Conservation (phyloP, 495 filamentous ascomycete species). For the Aspergillus cavernicola region DNA sequence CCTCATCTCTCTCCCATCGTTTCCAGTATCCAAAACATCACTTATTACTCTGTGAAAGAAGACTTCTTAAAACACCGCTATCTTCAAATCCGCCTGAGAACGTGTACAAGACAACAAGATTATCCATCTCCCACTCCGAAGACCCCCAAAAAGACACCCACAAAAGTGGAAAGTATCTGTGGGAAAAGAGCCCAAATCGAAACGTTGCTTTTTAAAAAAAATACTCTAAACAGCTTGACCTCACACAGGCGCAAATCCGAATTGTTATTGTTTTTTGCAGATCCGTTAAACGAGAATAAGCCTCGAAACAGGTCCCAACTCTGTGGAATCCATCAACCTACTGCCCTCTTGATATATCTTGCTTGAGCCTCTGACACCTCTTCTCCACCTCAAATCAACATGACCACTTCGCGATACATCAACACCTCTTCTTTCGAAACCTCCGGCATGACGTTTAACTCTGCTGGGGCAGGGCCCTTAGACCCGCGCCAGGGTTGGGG, state of each 20-base stretch:
- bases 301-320: not conserved
- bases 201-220: conserved; percentile 8
- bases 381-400: not conserved
- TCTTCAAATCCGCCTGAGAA: not conserved
- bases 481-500: not conserved
- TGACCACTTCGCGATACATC: not conserved
- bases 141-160: not conserved
- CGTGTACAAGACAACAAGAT: not conserved
- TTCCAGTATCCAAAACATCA: not conserved
- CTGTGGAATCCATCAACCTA: not conserved
- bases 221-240: not conserved
- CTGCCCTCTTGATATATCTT: not conserved
- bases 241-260: not conserved
- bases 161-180: not conserved
- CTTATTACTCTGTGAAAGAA: not conserved
- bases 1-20: not conserved
- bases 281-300: not conserved
- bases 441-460: not conserved
- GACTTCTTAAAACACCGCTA: not conserved
- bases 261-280: not conserved
- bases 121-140: not conserved
- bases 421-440: not conserved
- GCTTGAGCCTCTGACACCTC: not conserved
- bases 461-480: not conserved
- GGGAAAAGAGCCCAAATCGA: not conserved